phyloP scores from a whole-genome alignment of 768 basidiomycete genomes.

The Xerocomellus chrysenteron region DNA sequence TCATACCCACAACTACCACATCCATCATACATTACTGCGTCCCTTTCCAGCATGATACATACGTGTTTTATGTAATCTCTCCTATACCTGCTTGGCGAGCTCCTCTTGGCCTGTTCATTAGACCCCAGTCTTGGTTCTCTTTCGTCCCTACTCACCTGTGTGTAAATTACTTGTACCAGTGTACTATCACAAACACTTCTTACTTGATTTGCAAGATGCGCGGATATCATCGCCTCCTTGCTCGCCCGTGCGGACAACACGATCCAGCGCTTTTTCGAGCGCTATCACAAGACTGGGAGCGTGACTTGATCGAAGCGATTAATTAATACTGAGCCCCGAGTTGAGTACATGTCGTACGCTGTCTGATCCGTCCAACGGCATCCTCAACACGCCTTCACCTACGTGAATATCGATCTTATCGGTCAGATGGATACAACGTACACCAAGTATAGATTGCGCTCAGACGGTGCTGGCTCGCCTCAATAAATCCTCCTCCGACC shows the following conservation, averaged over 20 bases:
- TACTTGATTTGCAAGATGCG: too few species aligned
- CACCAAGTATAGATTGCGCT: background rate
- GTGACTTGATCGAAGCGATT: conserved; percentile 13
- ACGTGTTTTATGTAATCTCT: too few species aligned
- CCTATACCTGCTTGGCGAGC: too few species aligned
- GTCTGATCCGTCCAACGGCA: too few species aligned
- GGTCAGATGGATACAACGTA: background rate
- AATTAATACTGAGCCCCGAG: conserved; percentile 2
- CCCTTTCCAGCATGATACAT: too few species aligned
- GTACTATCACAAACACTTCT: background rate
- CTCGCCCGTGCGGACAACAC: background rate
- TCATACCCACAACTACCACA: conserved; percentile 14
- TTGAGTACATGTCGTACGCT: background rate
- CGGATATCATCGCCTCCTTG: too few species aligned
- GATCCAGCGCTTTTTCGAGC: conserved; percentile 16
- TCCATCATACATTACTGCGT: background rate
- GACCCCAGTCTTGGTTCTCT: too few species aligned
- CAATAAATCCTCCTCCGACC: conserved; percentile 49
- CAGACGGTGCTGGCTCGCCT: conserved; percentile 12
- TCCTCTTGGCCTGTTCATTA: too few species aligned
- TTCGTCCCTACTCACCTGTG: too few species aligned
- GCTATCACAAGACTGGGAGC: conserved; percentile 19
- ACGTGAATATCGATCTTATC: background rate
- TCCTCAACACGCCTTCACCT: too few species aligned
- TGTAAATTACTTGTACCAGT: conserved; percentile 1